Conservation (phyloP, 2,329 filamentous ascomycete genomes). For the Chaetomiaceae sp. region DNA sequence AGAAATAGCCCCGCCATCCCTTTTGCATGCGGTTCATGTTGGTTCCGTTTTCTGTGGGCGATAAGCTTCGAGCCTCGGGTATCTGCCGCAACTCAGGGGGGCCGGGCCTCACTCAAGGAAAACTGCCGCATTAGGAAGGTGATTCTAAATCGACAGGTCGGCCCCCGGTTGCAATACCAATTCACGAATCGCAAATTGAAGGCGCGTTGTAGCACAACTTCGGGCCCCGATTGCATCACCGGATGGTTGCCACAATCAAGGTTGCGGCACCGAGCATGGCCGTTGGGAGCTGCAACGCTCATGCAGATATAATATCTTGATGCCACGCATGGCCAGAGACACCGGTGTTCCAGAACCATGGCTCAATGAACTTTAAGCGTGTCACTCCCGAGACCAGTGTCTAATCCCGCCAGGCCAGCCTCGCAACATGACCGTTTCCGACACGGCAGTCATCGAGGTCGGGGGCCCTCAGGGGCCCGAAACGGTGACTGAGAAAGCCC, state of each 20-base stretch:
- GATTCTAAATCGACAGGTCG: neutral
- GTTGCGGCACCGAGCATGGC: neutral
- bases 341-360: neutral
- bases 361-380: neutral
- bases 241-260: neutral
- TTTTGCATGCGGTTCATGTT: too few species aligned
- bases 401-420: too few species aligned
- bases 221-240: slow-evolving; percentile 8
- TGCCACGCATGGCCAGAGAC: neutral
- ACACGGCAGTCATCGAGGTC: neutral
- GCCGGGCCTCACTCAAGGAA: neutral
- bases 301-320: too few species aligned
- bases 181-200: slow-evolving; percentile 1
- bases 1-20: too few species aligned
- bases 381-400: neutral
- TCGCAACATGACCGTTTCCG: neutral
- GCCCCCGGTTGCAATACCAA: neutral
- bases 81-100: neutral
- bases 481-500: neutral
- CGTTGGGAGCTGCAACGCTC: too few species aligned
- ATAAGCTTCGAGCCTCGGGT: neutral
- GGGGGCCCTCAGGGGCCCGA: neutral
- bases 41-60: too few species aligned
- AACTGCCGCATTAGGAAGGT: slow-evolving; percentile 11
- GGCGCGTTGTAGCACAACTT: neutral